These are phyloP conservation scores for Leccinum incarnatum DNA, from an alignment of 768 basidiomycete species.

Conservation along the genomic window DNA sequence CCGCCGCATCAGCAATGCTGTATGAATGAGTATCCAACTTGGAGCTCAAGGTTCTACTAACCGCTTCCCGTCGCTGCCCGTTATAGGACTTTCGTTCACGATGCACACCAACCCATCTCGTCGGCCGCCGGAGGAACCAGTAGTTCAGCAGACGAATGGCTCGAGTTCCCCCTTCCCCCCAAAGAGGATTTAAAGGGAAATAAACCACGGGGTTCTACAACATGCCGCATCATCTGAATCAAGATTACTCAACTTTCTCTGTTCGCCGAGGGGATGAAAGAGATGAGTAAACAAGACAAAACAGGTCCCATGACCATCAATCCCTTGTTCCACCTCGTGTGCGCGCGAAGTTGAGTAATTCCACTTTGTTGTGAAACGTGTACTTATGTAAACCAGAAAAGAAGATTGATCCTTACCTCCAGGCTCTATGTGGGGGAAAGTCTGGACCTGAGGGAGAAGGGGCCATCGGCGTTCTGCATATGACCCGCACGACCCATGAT, in stretches of 20 bases:
- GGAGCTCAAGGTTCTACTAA: background rate
- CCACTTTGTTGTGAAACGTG: background rate
- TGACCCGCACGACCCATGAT: constrained; percentile 8
- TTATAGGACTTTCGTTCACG: background rate
- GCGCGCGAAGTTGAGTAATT: background rate
- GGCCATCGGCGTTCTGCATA: constrained; percentile 7
- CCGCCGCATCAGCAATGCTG: background rate
- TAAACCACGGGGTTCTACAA: background rate
- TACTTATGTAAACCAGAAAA: background rate
- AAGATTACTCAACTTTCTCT: background rate
- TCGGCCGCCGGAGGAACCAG: background rate
- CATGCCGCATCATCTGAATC: background rate
- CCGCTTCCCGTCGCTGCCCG: background rate
- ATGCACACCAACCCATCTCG: background rate
- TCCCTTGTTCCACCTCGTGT: background rate
- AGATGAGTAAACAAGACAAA: background rate
- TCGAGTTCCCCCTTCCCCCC: background rate
- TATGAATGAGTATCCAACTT: background rate
- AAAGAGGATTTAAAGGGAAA: background rate
- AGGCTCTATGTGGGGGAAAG: background rate
- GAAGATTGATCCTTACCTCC: background rate
- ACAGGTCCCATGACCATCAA: background rate
- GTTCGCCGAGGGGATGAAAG: background rate
- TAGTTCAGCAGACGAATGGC: background rate
- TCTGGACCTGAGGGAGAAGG: background rate